Conservation (phyloP, 208 protist species). For the Trichomonas gallinae region DNA sequence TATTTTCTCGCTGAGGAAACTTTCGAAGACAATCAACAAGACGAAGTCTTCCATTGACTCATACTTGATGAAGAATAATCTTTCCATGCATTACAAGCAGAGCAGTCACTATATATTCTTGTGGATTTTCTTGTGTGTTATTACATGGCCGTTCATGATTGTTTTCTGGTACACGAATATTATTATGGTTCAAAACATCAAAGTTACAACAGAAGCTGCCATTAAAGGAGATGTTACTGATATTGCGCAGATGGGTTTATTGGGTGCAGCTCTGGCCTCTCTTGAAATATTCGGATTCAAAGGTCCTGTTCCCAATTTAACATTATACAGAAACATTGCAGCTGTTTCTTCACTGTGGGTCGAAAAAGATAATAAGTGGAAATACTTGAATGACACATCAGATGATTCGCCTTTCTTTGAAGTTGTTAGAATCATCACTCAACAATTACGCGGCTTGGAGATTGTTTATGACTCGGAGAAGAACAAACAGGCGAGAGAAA, state of each 20-base stretch:
- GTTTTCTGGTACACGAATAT: neutral
- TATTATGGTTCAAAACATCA: neutral
- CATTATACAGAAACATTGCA: neutral
- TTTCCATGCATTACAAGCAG: neutral
- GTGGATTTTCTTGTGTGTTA: neutral
- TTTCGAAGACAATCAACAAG: neutral
- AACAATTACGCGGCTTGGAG: neutral
- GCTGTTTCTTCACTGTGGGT: neutral
- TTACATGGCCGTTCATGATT: neutral
- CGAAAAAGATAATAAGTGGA: neutral
- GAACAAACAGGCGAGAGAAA: neutral
- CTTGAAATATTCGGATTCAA: neutral
- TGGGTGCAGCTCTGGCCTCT: neutral
- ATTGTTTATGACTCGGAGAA: neutral
- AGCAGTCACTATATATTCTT: neutral
- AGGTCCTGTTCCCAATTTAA: neutral
- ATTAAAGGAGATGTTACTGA: neutral
- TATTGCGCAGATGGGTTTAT: neutral
- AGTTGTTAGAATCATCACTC: neutral
- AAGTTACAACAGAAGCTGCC: neutral
- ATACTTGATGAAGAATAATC: neutral
- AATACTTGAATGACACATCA: neutral
- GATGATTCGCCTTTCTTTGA: neutral
- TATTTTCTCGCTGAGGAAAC: no score
- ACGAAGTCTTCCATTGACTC: neutral